Evolutionary conservation across 768 basidiomycete genomes (phyloP), one percentile per base, ranked within the genome.

Genomic region (Boletales sp.): DNA sequence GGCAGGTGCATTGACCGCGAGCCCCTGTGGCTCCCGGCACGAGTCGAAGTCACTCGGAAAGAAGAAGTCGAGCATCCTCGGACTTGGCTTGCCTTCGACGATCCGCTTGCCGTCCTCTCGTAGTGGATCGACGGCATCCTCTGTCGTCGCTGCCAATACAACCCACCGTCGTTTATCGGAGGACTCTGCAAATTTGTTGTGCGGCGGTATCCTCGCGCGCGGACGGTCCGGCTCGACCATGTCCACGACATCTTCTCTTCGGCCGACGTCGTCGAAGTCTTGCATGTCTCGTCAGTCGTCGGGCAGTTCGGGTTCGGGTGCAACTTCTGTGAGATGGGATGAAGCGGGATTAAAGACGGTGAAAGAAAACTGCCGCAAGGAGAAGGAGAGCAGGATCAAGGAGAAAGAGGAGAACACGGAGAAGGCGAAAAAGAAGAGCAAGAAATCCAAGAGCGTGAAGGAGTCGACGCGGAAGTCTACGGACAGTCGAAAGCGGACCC

Each of bases 21-120:
- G 67, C 35, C 69, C 70, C 18, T 57, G 56, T 21, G 64, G 56
- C 2, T 50, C 58, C 18, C 63, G 50, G 41, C 45, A 39, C 0
- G 61, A 56, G n/a, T 50, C 64, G 1, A 72, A 71, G 28, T 72
- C 74, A 2, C 61, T 70, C 8, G 71, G 78, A 1, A 76, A 74
- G 60, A 84, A 81, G 76, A 86, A 84, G 60, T 72, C 74, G 32
- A 79, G 78, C 31, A 80, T 83, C 45, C 70, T 88, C 10, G 85
- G 74, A 39, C 65, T 87, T 2, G 84, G 84, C 1, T 55, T 85
- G 14, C 84, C 85, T 0, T 80, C 81, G 2, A 75, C 77, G 7
- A 68, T 77, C 62, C 70, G 81, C 2, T 53, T 82, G 1, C 78
- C 74, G 2, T 63, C 59, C 36, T 41, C 56, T 47, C 68, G 67